Base-by-base conservation (phyloP, 768 basidiomycete species). In the Boletus sensibilis region DNA sequence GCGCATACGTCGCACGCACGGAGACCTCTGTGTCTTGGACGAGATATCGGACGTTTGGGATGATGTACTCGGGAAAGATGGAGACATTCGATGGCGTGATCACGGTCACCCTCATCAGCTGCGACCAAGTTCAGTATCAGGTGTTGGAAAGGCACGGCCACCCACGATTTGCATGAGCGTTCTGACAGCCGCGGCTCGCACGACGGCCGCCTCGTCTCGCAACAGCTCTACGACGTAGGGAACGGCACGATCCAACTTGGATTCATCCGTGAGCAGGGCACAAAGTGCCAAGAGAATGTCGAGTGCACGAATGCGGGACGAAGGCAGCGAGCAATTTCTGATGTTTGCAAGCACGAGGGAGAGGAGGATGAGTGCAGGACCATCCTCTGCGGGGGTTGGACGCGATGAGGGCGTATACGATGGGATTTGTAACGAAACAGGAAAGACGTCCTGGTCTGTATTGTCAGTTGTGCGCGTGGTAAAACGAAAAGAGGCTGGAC, bases 51-150 rank as follows among this genome's bases (percentile, higher is more conserved):
- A 93, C 83, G 66, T 97, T 92, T 1, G 94, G 95, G 29, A 98
- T 84, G 62, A 98, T 90, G 69, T 98, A 99, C 71, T 98, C 95
- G 0, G 94, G 91, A 65, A 98, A 90, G 25, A 98, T 90, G 9
- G 91, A 67, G 68, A 77, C 77, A 47, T 83, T 83, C 0, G 79
- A 79, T 7, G 81, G 81, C 4, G 83, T 82, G 51, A 92, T 90
- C 9, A 86, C 86, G 2, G 83, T 84, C 31, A 90, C 88, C n/a
- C 84, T 71, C 69, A 80, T 80, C 44, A 81, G 60, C 81, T 82
- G 23, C 12, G 29, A 68, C 76, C 75, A n/a, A 63, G 72, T 75
- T 60, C 8, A 57, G 56, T 44, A 55, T 29, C n/a, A 25, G 12
- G 25, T 14, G 50, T 20, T 21, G 47, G 37, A 27, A 49, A 14